These are phyloP conservation scores for Mucor racemosus DNA, from an alignment of 371 early-diverging fungal genomes.

Conservation along the genomic window DNA sequence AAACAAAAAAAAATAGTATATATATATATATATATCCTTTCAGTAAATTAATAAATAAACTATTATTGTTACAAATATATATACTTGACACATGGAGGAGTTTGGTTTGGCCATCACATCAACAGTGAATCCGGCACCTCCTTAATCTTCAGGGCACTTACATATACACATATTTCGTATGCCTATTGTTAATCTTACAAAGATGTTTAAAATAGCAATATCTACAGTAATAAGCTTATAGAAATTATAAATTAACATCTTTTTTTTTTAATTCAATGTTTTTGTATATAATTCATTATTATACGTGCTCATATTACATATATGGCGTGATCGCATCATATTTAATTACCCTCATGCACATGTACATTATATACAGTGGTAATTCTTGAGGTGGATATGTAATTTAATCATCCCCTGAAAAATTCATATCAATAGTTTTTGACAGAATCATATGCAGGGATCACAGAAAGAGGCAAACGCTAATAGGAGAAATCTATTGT, in stretches of 20 bases:
- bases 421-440: not conserved
- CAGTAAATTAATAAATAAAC: conserved; percentile 12
- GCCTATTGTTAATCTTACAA: no score
- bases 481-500: not conserved
- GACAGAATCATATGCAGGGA: conserved; percentile 1
- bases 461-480: not conserved
- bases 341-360: not conserved
- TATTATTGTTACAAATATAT: not conserved
- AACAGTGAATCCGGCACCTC: not conserved
- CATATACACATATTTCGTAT: no score
- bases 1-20: not conserved
- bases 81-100: not conserved
- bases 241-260: no score
- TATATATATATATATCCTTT: not conserved
- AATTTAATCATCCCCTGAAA: not conserved
- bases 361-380: not conserved
- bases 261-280: no score
- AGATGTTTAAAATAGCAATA: no score
- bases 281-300: no score
- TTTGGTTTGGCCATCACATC: not conserved
- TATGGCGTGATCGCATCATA: not conserved
- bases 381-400: not conserved
- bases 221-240: no score
- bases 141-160: no score
- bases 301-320: not conserved